Evolutionary conservation across 768 basidiomycete species (phyloP), one percentile per base, ranked within the genome.

Genomic region (Melanogaster broomeanus): DNA sequence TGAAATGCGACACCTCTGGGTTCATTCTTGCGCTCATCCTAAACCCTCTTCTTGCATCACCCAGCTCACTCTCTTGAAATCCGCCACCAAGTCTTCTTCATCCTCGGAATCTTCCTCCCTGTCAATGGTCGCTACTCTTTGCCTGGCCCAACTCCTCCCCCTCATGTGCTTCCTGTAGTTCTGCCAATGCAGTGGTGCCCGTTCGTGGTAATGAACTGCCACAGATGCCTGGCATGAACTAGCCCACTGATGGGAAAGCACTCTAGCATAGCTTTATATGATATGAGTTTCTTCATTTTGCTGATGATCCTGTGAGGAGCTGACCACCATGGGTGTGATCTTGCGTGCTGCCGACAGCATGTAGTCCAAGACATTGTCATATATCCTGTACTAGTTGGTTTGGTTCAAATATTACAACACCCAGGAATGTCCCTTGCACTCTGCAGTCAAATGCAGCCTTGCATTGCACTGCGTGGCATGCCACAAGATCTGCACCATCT

Each of bases 311-410:
- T 37, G 9, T 41, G 38, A 4, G 69, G 71, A 11, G 52, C 49
- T 2, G 69, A 72, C 69, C 69, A 75, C 18, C 54, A 63, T 1
- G n/a, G 65, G 66, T 5, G 60, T 42, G 3, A 75, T 49, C 44
- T 75, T 75, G 12, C 58, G 28, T 4, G 60, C 47, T 1, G 61
- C 61, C 6, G 48, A 45, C 15, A 61, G 52, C 0, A 62, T 73
- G 33, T 58, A 51, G 25, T 61, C 62, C 3, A 64, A 58, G 9
- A 62, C 51, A 10, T 49, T 68, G 12, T 61, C 38, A n/a, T 65
- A 64, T 0, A 72, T n/a, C 53, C 52, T 74, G 71, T 5, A 71
- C 66, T 1, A 74, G 61, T 11, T 72, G 49, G 0, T 67, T 65
- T 8, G 12, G 9, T 4, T 46, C 6, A 52, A 73, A 74, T 2